phyloP scores from a whole-genome alignment of 1,139 yeast genomes.

The Taphrina betulina region DNA sequence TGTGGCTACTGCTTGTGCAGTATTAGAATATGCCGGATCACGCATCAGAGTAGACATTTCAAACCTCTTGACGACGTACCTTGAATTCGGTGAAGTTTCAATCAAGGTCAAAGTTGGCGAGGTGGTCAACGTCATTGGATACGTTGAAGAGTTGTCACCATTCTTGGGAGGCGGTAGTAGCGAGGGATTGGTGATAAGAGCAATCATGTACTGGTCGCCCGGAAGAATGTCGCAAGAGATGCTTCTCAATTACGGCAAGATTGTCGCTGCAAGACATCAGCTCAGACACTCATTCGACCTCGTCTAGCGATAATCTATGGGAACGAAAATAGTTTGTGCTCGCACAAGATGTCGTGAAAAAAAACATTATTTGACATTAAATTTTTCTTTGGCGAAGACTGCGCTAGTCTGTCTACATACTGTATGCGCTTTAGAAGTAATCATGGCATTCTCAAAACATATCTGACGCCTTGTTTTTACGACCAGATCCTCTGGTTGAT shows the following conservation, averaged over 20 bases:
- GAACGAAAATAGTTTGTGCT: too few relatives aligned
- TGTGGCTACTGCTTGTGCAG: not conserved
- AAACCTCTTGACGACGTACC: not conserved
- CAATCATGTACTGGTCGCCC: constrained; percentile 12
- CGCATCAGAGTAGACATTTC: constrained; percentile 1
- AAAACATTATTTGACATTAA: too few relatives aligned
- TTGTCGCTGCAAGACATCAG: not conserved
- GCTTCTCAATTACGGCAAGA: not conserved
- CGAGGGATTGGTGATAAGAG: not conserved
- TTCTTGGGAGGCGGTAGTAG: not conserved
- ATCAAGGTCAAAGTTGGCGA: constrained; percentile 3
- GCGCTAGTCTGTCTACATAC: too few relatives aligned
- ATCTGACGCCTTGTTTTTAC: constrained; percentile 7
- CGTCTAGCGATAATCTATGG: too few relatives aligned
- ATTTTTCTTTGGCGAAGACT: too few relatives aligned
- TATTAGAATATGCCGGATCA: not conserved
- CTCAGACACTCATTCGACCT: too few relatives aligned
- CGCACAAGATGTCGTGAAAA: too few relatives aligned
- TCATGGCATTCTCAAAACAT: constrained; percentile 1
- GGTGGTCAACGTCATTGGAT: constrained; percentile 14
- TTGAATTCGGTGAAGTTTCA: not conserved
- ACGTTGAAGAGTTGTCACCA: not conserved
- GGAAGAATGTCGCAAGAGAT: constrained; percentile 1
- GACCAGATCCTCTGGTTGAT: constrained; percentile 6
- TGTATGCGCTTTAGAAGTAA: too few relatives aligned